Percentiles rank a stretch among this genome's conserved stretches.
These are phyloP conservation scores for Pleurotus pulmonarius DNA, from an alignment of 768 basidiomycete species.

Conservation along the genomic window DNA sequence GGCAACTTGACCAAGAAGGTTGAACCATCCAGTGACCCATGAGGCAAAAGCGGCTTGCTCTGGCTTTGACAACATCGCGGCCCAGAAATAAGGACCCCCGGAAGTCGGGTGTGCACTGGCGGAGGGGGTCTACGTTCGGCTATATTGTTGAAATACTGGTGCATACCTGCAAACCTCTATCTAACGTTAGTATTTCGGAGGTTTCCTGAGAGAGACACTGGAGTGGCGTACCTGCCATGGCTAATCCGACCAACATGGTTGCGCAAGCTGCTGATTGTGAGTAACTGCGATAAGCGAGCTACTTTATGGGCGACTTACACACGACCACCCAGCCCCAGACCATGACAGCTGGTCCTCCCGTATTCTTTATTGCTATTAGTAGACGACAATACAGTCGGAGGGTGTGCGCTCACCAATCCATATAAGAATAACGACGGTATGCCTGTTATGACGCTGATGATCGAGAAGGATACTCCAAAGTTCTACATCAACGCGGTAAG, in stretches of 20 bases:
- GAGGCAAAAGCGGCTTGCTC: conserved; percentile 60
- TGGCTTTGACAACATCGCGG: conserved; percentile 66
- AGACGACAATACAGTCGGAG: neutral
- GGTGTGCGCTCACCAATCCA: conserved; percentile 49
- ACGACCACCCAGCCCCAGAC: conserved; percentile 73
- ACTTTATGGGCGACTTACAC: conserved; percentile 31
- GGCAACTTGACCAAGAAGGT: conserved; percentile 71
- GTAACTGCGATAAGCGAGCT: neutral
- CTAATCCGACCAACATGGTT: conserved; percentile 67
- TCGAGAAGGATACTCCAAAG: conserved; percentile 72
- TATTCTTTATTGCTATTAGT: conserved; percentile 40
- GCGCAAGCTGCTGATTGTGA: conserved; percentile 42
- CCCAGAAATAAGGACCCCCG: conserved; percentile 79
- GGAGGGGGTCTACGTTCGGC: neutral
- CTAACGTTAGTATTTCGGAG: neutral
- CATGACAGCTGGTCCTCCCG: conserved; percentile 76
- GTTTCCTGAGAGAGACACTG: neutral
- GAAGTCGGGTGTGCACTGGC: conserved; percentile 64
- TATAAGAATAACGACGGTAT: conserved; percentile 66
- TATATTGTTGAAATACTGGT: neutral
- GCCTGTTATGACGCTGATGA: conserved; percentile 74
- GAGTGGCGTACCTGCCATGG: conserved; percentile 60
- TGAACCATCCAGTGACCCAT: conserved; percentile 78
- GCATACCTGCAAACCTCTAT: conserved; percentile 46
- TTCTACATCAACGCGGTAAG: conserved; percentile 35